Evolutionary conservation across 345 rosid species (phyloP).

Genomic region (rapeseed (Brassica napus)): Da-Ae NC_063441.1:10787001-10787500

Average conservation of each 20-base stretch:
- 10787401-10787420: not conserved
- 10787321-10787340: not conserved
- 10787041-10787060: slow-evolving; percentile 33
- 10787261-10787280: slow-evolving; percentile 44
- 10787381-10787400: slow-evolving; percentile 42
- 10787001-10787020: slow-evolving; percentile 9
- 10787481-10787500: slow-evolving; percentile 17
- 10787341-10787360: slow-evolving; percentile 50
- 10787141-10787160: slow-evolving; percentile 39
- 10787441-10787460: not conserved
- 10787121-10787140: slow-evolving; percentile 28
- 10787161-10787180: slow-evolving; percentile 27
- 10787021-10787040: slow-evolving; percentile 4
- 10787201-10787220: slow-evolving; percentile 44
- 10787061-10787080: slow-evolving; percentile 14
- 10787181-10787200: slow-evolving; percentile 29
- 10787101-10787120: slow-evolving; percentile 10
- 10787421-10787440: not conserved
- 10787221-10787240: slow-evolving; percentile 53
- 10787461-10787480: not conserved
- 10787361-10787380: slow-evolving; percentile 27
- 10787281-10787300: too few species aligned
- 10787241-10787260: slow-evolving; percentile 61
- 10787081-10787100: slow-evolving; percentile 26
- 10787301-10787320: not conserved